A percentile compares a stretch with the other conserved stretches of the same genome.
phyloP scores from a whole-genome alignment of 768 basidiomycete species.

The Serendipita vermifera region DNA sequence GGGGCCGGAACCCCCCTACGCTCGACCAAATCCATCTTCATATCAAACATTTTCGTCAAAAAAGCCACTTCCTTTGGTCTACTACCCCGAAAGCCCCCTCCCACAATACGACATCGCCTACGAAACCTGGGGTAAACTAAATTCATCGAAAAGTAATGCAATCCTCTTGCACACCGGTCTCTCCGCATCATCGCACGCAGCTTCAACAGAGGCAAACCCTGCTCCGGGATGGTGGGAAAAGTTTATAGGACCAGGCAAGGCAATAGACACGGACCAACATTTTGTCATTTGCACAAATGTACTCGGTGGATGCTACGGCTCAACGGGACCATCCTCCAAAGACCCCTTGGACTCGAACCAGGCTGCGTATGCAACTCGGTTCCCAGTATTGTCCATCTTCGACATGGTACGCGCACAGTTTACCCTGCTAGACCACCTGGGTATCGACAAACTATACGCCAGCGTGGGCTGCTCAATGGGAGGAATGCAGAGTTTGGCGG shows the following conservation, averaged over 20 bases:
- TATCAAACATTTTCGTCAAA: conserved; percentile 59
- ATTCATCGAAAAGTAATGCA: conserved; percentile 63
- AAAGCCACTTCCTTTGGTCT: conserved; percentile 50
- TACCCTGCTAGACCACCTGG: conserved; percentile 66
- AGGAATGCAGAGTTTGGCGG: conserved; percentile 92
- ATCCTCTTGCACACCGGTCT: conserved; percentile 94
- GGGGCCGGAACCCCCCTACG: conserved; percentile 75
- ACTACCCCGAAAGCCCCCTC: conserved; percentile 39
- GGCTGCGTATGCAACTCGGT: conserved; percentile 72
- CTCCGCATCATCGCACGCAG: conserved; percentile 90
- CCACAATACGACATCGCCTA: conserved; percentile 80
- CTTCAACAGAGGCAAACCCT: conserved; percentile 62
- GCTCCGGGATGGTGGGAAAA: conserved; percentile 97
- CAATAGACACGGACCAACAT: conserved; percentile 84
- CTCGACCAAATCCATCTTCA: conserved; percentile 58
- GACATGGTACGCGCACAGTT: conserved; percentile 98
- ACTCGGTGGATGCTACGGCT: conserved; percentile 94
- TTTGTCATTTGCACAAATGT: conserved; percentile 95
- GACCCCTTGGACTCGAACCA: conserved; percentile 45
- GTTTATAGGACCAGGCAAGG: conserved; percentile 91
- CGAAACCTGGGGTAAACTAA: conserved; percentile 94
- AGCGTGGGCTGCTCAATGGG: conserved; percentile 96
- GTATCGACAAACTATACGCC: conserved; percentile 76
- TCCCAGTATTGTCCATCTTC: conserved; percentile 85
- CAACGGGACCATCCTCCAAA: conserved; percentile 82